Base-by-base conservation (phyloP, 2,329 filamentous ascomycete genomes). In the Alternaria longipes region DNA sequence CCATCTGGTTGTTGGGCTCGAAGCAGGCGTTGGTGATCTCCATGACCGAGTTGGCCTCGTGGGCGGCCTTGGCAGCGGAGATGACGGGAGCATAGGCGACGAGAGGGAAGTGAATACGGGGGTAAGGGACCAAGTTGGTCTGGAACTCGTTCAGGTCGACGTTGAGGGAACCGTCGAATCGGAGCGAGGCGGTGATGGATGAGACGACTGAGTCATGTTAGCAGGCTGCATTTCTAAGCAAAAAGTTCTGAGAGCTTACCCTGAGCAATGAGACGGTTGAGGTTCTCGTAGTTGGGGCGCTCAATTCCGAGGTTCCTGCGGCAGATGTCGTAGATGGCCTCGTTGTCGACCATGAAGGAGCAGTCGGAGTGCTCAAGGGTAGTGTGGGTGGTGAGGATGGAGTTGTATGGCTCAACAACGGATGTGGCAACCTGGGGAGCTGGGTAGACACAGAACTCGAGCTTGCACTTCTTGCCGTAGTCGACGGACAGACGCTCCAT, bases 381-480 rank as follows among this genome's bases (percentile, higher is more conserved):
- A 80, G 94, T 98, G 89, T 99, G 95, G 67, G 95, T 98, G 75
- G 95, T 97, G 72, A 99, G 90, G 80, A 98, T 97, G 54, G 95
- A 97, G 89, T 99, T 99, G 90, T 99, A 99, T 63, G 95, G 95
- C 89, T 99, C 95, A 69, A 99, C 95, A 64, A 99, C 94, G 45
- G 95, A 96, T 77, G 94, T 97, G 73, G 94, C 93, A 72, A 95
- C 95, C 86, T 97, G 94, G 63, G 95, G 95, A 73, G 95, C 94
- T 78, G 95, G 95, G 86, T 99, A 99, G 79, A 99, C 94, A 78
- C 93, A 97, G 88, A 99, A 99, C 84, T 99, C 95, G 68, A 99
- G 89, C 90, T 99, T 99, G 89, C 92, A 96, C 91, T 99, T 99
- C 91, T 99, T 99, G 86, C 95, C 94, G 80, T 97, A 99, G 85